Conservation (phyloP, 192 early-diverging fungal genomes). For the Backusella australiensis region DNA sequence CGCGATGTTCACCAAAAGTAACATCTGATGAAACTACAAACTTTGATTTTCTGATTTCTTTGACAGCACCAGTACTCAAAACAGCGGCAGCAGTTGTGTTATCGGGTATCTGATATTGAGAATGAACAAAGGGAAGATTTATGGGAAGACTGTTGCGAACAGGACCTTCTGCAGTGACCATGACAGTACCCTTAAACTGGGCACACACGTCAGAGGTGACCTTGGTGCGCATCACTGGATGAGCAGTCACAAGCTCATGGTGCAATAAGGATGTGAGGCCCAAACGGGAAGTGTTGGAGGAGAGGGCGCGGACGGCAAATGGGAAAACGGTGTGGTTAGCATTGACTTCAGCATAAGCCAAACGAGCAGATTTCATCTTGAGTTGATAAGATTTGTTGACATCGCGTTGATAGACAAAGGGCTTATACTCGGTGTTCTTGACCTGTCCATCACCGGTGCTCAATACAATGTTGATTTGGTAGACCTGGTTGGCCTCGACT, state of each 20-base stretch:
- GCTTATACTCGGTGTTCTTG: conserved; percentile 48
- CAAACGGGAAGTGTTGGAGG: conserved; percentile 41
- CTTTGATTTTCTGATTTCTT: conserved; percentile 33
- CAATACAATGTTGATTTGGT: conserved; percentile 68
- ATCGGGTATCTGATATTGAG: conserved; percentile 53
- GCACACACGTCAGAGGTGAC: conserved; percentile 53
- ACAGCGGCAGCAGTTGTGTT: conserved; percentile 14
- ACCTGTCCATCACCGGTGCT: conserved; percentile 61
- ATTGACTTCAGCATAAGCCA: conserved; percentile 61
- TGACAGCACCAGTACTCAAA: conserved; percentile 31
- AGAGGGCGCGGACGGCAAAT: conserved; percentile 58
- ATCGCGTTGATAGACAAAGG: conserved; percentile 70
- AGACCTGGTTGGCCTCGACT: conserved; percentile 70
- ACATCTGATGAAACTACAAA: conserved; percentile 32
- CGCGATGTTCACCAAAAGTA: conserved; percentile 28
- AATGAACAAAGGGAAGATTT: conserved; percentile 78
- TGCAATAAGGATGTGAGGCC: conserved; percentile 68
- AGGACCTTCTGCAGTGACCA: conserved; percentile 59
- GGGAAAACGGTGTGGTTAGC: conserved; percentile 71
- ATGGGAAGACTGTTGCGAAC: conserved; percentile 64
- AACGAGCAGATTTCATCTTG: conserved; percentile 63
- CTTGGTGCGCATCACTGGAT: conserved; percentile 59
- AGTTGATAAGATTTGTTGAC: conserved; percentile 71
- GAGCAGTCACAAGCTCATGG: conserved; percentile 63
- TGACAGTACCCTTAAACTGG: conserved; percentile 74